A percentile compares a stretch with the other conserved stretches of the same genome.
phyloP scores from a whole-genome alignment of 345 rosid species.

The sweet orange (Citrus sinensis) region DVS_A1.0 CM039164.1:26598001-26598500 shows the following conservation, averaged over 20 bases:
- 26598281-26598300: background rate
- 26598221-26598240: slow-evolving; percentile 58
- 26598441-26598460: slow-evolving; percentile 6
- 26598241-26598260: slow-evolving; percentile 17
- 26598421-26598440: slow-evolving; percentile 26
- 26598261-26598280: slow-evolving; percentile 5
- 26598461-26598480: slow-evolving; percentile 29
- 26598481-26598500: slow-evolving; percentile 36
- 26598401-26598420: slow-evolving; percentile 43
- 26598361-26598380: slow-evolving; percentile 25
- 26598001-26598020: slow-evolving; percentile 53
- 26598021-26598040: slow-evolving; percentile 78
- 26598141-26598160: slow-evolving; percentile 66
- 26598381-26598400: slow-evolving; percentile 16
- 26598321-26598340: slow-evolving; percentile 23
- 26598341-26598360: slow-evolving; percentile 33
- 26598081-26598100: slow-evolving; percentile 52
- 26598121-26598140: slow-evolving; percentile 59
- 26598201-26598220: slow-evolving; percentile 47
- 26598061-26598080: slow-evolving; percentile 61
- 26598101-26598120: slow-evolving; percentile 53
- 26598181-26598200: slow-evolving; percentile 49
- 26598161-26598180: slow-evolving; percentile 46
- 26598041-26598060: slow-evolving; percentile 64
- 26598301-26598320: background rate